These are phyloP conservation scores for Prunus armeniaca DNA, from an alignment of 306 rosid species.

Conservation along the genomic window DNA sequence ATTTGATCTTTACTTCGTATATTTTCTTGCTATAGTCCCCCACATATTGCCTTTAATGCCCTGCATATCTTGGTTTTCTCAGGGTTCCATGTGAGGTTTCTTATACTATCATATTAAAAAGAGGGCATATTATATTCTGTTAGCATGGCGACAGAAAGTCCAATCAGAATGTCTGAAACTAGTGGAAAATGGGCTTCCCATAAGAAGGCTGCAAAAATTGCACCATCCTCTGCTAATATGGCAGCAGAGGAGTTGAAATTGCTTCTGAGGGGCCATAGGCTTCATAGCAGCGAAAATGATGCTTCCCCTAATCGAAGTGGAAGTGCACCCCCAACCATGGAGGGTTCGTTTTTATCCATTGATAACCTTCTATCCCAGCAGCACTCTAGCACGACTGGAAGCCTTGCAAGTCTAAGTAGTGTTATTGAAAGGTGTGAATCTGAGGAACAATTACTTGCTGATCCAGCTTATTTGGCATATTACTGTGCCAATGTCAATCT, in stretches of 20 bases:
- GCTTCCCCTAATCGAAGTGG: conserved; percentile 69
- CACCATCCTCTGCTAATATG: conserved; percentile 36
- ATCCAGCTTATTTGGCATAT: conserved; percentile 59
- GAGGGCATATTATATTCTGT: conserved; percentile 20
- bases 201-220: conserved; percentile 39
- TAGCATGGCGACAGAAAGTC: conserved; percentile 72
- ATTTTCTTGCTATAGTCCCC: background rate
- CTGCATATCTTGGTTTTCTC: conserved; percentile 1
- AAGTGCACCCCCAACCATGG: conserved; percentile 83
- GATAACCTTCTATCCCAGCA: conserved; percentile 48
- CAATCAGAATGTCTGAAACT: conserved; percentile 66
- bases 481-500: conserved; percentile 62
- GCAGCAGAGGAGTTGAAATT: conserved; percentile 54
- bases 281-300: conserved; percentile 42
- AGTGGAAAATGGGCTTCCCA: conserved; percentile 69
- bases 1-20: background rate
- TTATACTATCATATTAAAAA: conserved; percentile 16
- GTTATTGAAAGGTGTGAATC: conserved; percentile 46
- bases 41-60: conserved; percentile 7
- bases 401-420: conserved; percentile 42
- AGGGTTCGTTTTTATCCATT: conserved; percentile 62
- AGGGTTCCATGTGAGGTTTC: conserved; percentile 31
- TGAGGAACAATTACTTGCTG: conserved; percentile 49
- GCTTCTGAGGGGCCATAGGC: conserved; percentile 49
- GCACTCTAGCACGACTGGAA: conserved; percentile 33